Conservation (phyloP, 805 yeast species). For the Yamadazyma paraphyllophila region DNA sequence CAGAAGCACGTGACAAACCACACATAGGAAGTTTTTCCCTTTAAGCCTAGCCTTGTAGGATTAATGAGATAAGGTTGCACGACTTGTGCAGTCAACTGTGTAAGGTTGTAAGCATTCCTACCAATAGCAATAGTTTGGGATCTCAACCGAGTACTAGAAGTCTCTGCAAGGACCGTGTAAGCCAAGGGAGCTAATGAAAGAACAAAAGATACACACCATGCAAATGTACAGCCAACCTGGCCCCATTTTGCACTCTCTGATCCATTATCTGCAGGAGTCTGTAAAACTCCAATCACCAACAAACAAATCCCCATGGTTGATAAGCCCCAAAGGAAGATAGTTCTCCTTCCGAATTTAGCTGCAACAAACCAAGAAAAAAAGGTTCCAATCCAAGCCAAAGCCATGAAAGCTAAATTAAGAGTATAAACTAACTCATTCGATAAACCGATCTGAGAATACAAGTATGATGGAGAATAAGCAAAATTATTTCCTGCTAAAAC, state of each 20-base stretch:
- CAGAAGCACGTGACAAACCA: conserved; percentile 37
- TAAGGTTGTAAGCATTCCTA: conserved; percentile 24
- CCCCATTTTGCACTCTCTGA: conserved; percentile 21
- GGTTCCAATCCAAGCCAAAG: conserved; percentile 27
- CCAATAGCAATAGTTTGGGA: conserved; percentile 39
- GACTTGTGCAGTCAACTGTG: conserved; percentile 33
- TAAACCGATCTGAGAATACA: conserved; percentile 37
- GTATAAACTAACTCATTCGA: conserved; percentile 27
- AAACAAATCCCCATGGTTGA: conserved; percentile 30
- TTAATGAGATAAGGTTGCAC: conserved; percentile 51
- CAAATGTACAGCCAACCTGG: conserved; percentile 22
- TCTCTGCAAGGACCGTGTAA: conserved; percentile 38
- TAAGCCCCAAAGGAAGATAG: conserved; percentile 39
- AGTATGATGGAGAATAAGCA: conserved; percentile 37
- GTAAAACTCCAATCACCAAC: conserved; percentile 41
- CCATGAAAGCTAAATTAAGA: conserved; percentile 31
- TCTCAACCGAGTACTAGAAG: conserved; percentile 39
- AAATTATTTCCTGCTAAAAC: conserved; percentile 34
- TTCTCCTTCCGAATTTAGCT: conserved; percentile 39
- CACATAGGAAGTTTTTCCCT: conserved; percentile 50
- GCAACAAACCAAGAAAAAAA: conserved; percentile 29
- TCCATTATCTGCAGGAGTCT: conserved; percentile 13
- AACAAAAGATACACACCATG: conserved; percentile 30
- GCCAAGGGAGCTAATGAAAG: conserved; percentile 43
- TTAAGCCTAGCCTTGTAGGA: conserved; percentile 44